phyloP scores from a whole-genome alignment of 257 asterid species.

The Jasminum sambac region DNA sequence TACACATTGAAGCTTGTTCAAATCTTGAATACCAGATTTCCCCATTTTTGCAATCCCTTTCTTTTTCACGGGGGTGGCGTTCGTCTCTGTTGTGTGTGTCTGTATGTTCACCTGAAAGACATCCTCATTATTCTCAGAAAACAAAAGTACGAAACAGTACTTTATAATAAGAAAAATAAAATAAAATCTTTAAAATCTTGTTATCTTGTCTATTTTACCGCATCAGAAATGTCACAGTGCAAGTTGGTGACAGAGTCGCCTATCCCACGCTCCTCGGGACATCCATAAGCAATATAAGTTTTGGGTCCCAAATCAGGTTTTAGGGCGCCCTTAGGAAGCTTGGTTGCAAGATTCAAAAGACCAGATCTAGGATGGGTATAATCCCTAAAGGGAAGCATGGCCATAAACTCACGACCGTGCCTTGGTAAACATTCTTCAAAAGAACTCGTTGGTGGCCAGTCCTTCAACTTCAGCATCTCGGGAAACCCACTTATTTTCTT shows the following conservation, averaged over 20 bases:
- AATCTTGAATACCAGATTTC: constrained; percentile 30
- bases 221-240: constrained; percentile 86
- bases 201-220: constrained; percentile 39
- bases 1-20: constrained; percentile 18
- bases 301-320: constrained; percentile 94
- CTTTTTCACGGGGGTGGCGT: constrained; percentile 31
- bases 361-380: constrained; percentile 73
- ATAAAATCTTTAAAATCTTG: background rate
- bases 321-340: constrained; percentile 62
- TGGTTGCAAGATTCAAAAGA: constrained; percentile 71
- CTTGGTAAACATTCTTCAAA: constrained; percentile 82
- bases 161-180: background rate
- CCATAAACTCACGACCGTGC: constrained; percentile 70
- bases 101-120: constrained; percentile 73
- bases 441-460: constrained; percentile 82
- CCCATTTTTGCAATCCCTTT: constrained; percentile 30
- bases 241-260: constrained; percentile 84
- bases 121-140: constrained; percentile 21
- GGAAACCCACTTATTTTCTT: constrained; percentile 68
- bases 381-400: constrained; percentile 77
- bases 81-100: constrained; percentile 59
- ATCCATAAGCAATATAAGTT: constrained; percentile 82
- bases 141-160: background rate
- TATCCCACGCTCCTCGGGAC: constrained; percentile 65
- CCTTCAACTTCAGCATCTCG: constrained; percentile 77